phyloP scores from a whole-genome alignment of 495 filamentous ascomycete species.

The Aspergillus cavernicola region DNA sequence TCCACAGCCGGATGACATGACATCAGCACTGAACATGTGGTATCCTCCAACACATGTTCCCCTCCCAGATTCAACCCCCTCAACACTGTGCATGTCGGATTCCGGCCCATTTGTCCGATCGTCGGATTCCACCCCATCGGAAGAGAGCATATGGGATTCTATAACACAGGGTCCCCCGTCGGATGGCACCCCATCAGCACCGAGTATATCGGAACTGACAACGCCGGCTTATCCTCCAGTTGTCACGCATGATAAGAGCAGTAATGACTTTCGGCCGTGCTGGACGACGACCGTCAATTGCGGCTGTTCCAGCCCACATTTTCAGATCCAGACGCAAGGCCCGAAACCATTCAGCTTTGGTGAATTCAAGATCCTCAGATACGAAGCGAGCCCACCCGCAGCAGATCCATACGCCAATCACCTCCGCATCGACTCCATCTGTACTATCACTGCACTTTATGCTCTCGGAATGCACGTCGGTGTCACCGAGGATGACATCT shows the following conservation, averaged over 20 bases:
- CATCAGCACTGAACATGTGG: slow-evolving; percentile 6
- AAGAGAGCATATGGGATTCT: slow-evolving; percentile 6
- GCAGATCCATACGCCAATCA: slow-evolving; percentile 24
- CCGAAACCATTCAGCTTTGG: neutral
- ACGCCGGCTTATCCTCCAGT: slow-evolving; percentile 12
- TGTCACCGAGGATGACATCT: slow-evolving; percentile 21
- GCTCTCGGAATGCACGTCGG: slow-evolving; percentile 19
- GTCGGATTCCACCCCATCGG: neutral
- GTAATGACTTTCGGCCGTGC: neutral
- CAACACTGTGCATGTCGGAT: neutral
- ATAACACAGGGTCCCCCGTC: neutral
- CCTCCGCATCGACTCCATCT: slow-evolving; percentile 24
- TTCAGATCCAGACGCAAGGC: neutral
- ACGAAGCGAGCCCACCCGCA: neutral
- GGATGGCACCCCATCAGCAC: neutral
- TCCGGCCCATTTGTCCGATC: neutral
- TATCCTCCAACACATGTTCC: neutral
- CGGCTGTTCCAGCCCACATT: slow-evolving; percentile 4
- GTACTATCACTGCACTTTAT: slow-evolving; percentile 19
- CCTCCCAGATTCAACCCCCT: neutral
- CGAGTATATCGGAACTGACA: neutral
- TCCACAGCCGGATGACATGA: slow-evolving; percentile 2
- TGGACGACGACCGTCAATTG: slow-evolving; percentile 12
- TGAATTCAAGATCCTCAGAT: slow-evolving; percentile 10
- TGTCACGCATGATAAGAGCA: slow-evolving; percentile 10